phyloP scores from a whole-genome alignment of 2,329 filamentous ascomycete genomes.

The Calonectria ilicicola region DNA sequence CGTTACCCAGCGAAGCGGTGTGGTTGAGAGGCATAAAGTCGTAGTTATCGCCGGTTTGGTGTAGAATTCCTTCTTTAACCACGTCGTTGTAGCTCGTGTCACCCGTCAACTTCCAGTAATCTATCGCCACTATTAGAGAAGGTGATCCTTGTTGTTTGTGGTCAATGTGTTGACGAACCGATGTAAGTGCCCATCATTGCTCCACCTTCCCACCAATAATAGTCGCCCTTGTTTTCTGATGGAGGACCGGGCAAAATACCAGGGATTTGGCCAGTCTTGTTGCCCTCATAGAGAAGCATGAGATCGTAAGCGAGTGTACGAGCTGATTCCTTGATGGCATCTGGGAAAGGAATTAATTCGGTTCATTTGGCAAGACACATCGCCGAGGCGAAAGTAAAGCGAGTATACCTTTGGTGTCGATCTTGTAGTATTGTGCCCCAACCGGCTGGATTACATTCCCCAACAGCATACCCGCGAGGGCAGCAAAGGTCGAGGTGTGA shows the following conservation, averaged over 20 bases:
- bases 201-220: conserved; percentile 82
- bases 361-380: neutral
- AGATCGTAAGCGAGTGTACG: conserved; percentile 63
- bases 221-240: conserved; percentile 59
- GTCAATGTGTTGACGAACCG: conserved; percentile 42
- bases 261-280: conserved; percentile 63
- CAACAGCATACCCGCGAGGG: conserved; percentile 27
- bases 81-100: conserved; percentile 73
- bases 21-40: conserved; percentile 73
- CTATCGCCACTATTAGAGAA: conserved; percentile 12
- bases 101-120: conserved; percentile 78
- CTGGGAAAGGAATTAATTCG: conserved; percentile 42
- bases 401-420: conserved; percentile 47
- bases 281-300: conserved; percentile 64
- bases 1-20: conserved; percentile 72
- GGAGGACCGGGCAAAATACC: conserved; percentile 70
- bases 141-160: neutral
- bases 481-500: conserved; percentile 19
- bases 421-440: conserved; percentile 45
- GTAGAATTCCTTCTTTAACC: conserved; percentile 66
- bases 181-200: conserved; percentile 77
- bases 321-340: conserved; percentile 60
- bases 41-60: conserved; percentile 66
- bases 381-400: neutral
- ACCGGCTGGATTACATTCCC: conserved; percentile 33